Evolutionary conservation across 345 rosid genomes (phyloP), one percentile per base, ranked within the genome.

Genomic region (Camelina neglecta): DNA sequence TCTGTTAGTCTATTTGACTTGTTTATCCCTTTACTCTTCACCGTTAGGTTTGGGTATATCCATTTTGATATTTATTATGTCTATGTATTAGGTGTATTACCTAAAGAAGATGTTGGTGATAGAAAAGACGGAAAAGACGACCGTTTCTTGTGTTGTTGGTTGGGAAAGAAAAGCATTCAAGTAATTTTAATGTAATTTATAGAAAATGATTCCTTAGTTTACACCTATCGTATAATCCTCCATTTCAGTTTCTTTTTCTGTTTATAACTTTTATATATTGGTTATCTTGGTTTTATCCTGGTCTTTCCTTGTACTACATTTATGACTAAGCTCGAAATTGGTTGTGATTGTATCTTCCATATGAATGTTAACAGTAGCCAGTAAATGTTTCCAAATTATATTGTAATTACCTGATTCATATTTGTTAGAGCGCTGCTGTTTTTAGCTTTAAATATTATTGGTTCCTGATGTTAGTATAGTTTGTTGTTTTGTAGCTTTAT

Each of bases 161-260:
- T 90, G 85, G 99, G 99, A 72, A 87, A 86, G 60, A 84, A 93
- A 68, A 89, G 96, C 85, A 75, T 75, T 67, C 90, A 91, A 97
- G 99, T 96, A 88, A 82, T 1, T 7, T 4, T 48, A 38, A 13
- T 36, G 23, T 20, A 31, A 57, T 65, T 31, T 24, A 59, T 41
- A 59, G 3, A 55, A 15, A 8, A 48, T 60, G 26, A 55, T 21
- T 38, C 66, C 50, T 16, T 35, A 26, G 29, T 39, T 64, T 39
- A 48, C 18, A 64, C 26, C 26, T 41, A 26, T 33, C 33, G 18
- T 16, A 16, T 24, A 16, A 38, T 39, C 53, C 54, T 72, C 62
- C 45, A 24, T 63, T 26, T 41, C 41, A 15, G 60, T 38, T 73
- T 26, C 13, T 41, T 39, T 38, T 26, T 72, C 16, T 48, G 38